Base-by-base conservation (phyloP, 2,329 filamentous ascomycete genomes). In the Phoma sp. region DNA sequence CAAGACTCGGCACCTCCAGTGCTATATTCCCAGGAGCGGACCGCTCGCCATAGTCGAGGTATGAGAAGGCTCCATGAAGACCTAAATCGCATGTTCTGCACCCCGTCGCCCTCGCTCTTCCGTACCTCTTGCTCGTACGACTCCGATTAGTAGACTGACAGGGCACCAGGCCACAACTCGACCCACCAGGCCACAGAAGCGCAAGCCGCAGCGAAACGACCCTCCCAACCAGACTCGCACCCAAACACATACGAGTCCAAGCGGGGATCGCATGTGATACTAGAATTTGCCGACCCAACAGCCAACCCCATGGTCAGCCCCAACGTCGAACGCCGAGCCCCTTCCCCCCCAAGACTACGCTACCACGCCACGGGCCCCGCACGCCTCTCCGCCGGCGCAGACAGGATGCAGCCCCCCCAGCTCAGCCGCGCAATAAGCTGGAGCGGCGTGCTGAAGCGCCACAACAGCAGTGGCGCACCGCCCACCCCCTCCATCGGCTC, bases 141-240 rank as follows among this genome's bases (percentile, higher is more conserved):
- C 3, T 49, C 33, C 48, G 24, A 35, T 10, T 24, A 40, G 17
- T 38, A 29, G 24, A 52, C 61, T 58, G 51, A 60, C 49, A 37
- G n/a, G 17, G 37, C 39, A 40, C 41, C 56, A 66, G 62, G 60
- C 46, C 61, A 64, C 32, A 48, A 55, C 15, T 57, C 51, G 8
- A 29, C 47, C 12, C 56, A 55, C 44, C 27, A 47, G 45, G 15
- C 43, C 43, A 29, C 36, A 1, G 29, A 39, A 31, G 35, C 45
- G n/a, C 46, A 22, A 4, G 32, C 29, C 7, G 13, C 24, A 1
- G 12, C 47, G 15, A 40, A 31, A 7, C 7, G 25, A 37, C 7
- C 19, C 6, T 10, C 8, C 13, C 9, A 33, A 2, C 2, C 21
- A 9, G 31, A 0, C 3, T 1, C 21, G 19, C 29, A 6, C 4